These are phyloP conservation scores for Phascolomyces articulosus DNA, from an alignment of 371 early-diverging fungal species.

Conservation along the genomic window DNA sequence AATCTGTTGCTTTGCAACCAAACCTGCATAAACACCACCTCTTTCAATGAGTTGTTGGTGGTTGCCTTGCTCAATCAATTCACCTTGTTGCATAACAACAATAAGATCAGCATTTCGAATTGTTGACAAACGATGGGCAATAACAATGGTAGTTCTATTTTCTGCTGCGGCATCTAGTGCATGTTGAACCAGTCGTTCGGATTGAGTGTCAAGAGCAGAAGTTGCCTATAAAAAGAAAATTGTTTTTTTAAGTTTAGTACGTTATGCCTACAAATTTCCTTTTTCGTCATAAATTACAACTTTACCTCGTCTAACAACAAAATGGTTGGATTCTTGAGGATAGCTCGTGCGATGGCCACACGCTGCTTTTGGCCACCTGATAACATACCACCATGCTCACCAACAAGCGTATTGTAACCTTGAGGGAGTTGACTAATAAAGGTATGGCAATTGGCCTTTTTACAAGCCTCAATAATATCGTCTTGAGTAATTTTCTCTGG, in stretches of 20 bases:
- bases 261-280: no score
- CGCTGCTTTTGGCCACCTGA: conserved; percentile 81
- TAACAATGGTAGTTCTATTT: conserved; percentile 88
- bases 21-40: conserved; percentile 57
- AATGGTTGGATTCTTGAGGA: conserved; percentile 48
- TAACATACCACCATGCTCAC: conserved; percentile 73
- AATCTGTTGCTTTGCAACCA: conserved; percentile 64
- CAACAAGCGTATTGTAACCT: conserved; percentile 72
- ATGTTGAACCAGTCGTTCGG: conserved; percentile 81
- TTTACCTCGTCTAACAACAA: conserved; percentile 48
- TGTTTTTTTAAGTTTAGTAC: no score
- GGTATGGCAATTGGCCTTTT: conserved; percentile 73
- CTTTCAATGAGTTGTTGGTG: conserved; percentile 65
- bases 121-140: conserved; percentile 91
- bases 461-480: conserved; percentile 64
- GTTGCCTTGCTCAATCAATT: conserved; percentile 72
- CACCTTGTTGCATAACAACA: conserved; percentile 77
- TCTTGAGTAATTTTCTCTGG: conserved; percentile 51
- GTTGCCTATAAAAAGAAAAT: conserved; percentile 62
- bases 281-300: neutral
- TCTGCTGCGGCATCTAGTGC: conserved; percentile 79
- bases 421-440: conserved; percentile 79
- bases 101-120: conserved; percentile 84
- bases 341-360: conserved; percentile 54
- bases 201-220: conserved; percentile 77